These are phyloP conservation scores for Penicillium sp. DNA, from an alignment of 2,329 filamentous ascomycete species.

Conservation along the genomic window DNA sequence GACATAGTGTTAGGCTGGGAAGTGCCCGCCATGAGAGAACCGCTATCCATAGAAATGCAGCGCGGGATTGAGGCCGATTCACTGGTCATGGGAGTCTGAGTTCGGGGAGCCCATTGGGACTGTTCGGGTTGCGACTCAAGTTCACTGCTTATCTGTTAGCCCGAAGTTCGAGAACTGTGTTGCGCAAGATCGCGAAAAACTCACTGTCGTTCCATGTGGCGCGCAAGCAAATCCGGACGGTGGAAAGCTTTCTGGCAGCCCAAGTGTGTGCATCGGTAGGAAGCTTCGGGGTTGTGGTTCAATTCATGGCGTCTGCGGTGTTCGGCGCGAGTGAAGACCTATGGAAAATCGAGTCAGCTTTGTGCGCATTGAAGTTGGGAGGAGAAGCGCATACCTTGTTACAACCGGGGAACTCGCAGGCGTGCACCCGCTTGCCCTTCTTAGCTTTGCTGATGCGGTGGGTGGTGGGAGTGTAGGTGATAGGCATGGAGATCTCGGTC, in stretches of 20 bases:
- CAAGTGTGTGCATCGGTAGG: slow-evolving; percentile 43
- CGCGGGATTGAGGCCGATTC: slow-evolving; percentile 22
- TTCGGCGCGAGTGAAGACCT: slow-evolving; percentile 54
- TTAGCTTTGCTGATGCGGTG: slow-evolving; percentile 53
- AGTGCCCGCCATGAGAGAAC: slow-evolving; percentile 25
- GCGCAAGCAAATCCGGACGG: slow-evolving; percentile 47
- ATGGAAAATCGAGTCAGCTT: slow-evolving; percentile 3
- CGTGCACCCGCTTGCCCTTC: slow-evolving; percentile 53
- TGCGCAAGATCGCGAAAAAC: slow-evolving; percentile 18
- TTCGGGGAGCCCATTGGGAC: slow-evolving; percentile 4
- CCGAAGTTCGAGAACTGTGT: background rate
- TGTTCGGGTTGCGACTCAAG: slow-evolving; percentile 36
- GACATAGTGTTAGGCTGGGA: slow-evolving; percentile 36
- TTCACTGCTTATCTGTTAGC: slow-evolving; percentile 30
- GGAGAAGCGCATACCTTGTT: slow-evolving; percentile 41
- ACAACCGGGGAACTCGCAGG: slow-evolving; percentile 49
- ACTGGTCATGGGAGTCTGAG: slow-evolving; percentile 20
- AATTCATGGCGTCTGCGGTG: slow-evolving; percentile 50
- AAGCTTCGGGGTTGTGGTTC: slow-evolving; percentile 51
- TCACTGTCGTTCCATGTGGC: slow-evolving; percentile 54
- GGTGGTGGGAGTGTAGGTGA: slow-evolving; percentile 52
- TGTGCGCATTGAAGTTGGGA: background rate
- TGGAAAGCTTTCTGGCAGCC: slow-evolving; percentile 52
- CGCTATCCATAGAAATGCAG: slow-evolving; percentile 24
- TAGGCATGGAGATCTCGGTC: slow-evolving; percentile 32